A percentile compares a stretch with the other conserved stretches of the same genome.
phyloP scores from a whole-genome alignment of 768 basidiomycete genomes.

The Crassisporium funariophilum region DNA sequence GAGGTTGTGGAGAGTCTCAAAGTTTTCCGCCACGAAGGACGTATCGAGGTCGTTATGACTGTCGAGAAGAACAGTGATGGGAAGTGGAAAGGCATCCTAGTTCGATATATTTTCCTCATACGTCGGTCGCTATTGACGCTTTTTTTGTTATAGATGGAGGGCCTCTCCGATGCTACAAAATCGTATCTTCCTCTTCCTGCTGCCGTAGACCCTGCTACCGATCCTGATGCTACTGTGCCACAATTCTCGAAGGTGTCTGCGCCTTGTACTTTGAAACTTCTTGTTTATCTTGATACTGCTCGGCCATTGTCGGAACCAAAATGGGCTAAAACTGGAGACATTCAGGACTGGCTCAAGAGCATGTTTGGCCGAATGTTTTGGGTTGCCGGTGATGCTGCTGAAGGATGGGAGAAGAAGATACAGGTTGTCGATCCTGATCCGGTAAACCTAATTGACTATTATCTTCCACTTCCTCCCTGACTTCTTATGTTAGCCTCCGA shows the following conservation, averaged over 20 bases:
- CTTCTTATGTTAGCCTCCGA: conserved; percentile 67
- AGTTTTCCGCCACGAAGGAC: conserved; percentile 79
- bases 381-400: conserved; percentile 80
- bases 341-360: conserved; percentile 90
- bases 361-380: conserved; percentile 90
- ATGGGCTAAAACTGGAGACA: conserved; percentile 94
- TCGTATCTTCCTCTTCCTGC: conserved; percentile 65
- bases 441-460: conserved; percentile 48
- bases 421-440: conserved; percentile 93
- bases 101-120: conserved; percentile 30
- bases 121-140: conserved; percentile 9
- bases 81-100: conserved; percentile 73
- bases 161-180: conserved; percentile 68
- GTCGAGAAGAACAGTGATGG: conserved; percentile 56
- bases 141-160: conserved; percentile 60
- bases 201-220: conserved; percentile 37
- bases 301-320: conserved; percentile 93
- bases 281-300: conserved; percentile 81
- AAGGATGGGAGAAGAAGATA: conserved; percentile 95
- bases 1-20: conserved; percentile 81
- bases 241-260: conserved; percentile 60
- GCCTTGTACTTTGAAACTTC: conserved; percentile 62
- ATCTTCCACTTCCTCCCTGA: conserved; percentile 4
- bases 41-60: conserved; percentile 78
- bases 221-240: conserved; percentile 68